Percentiles rank a stretch among this genome's conserved stretches.
These are phyloP conservation scores for Leccinum olivaceopallidum DNA, from an alignment of 768 basidiomycete species.

Conservation along the genomic window DNA sequence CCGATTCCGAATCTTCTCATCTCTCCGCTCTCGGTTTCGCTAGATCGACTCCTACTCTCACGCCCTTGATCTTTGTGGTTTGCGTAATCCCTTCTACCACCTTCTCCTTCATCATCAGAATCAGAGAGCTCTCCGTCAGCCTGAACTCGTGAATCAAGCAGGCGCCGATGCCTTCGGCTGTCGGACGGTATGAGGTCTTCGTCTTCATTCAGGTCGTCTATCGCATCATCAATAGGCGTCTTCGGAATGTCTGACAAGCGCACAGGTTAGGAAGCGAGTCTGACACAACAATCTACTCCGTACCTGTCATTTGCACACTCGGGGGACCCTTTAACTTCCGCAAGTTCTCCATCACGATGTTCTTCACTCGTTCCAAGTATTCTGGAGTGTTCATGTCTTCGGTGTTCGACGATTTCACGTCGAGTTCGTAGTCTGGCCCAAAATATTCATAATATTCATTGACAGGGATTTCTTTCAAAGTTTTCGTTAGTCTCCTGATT, in stretches of 20 bases:
- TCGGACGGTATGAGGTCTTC: conserved; percentile 82
- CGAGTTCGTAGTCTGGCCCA: conserved; percentile 94
- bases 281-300: conserved; percentile 13
- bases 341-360: conserved; percentile 89
- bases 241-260: conserved; percentile 70
- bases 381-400: conserved; percentile 93
- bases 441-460: conserved; percentile 99
- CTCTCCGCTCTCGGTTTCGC: conserved; percentile 44
- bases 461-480: conserved; percentile 84
- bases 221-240: conserved; percentile 78
- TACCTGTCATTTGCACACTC: conserved; percentile 89
- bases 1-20: conserved; percentile 62
- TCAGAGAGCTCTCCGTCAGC: conserved; percentile 91
- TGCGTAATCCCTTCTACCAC: conserved; percentile 71
- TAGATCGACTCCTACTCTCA: conserved; percentile 41
- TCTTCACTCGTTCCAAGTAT: conserved; percentile 91
- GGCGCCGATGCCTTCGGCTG: conserved; percentile 68
- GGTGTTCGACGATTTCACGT: conserved; percentile 92
- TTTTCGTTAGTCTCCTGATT: conserved; percentile 6
- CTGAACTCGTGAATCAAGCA: conserved; percentile 81
- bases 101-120: conserved; percentile 97
- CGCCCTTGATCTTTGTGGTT: conserved; percentile 54
- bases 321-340: conserved; percentile 86
- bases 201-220: conserved; percentile 80
- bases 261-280: neutral